Percentiles rank a stretch among this genome's conserved stretches.
Conservation (phyloP, 176 grass and related monocot species). For the Musa itinerans region DNA sequence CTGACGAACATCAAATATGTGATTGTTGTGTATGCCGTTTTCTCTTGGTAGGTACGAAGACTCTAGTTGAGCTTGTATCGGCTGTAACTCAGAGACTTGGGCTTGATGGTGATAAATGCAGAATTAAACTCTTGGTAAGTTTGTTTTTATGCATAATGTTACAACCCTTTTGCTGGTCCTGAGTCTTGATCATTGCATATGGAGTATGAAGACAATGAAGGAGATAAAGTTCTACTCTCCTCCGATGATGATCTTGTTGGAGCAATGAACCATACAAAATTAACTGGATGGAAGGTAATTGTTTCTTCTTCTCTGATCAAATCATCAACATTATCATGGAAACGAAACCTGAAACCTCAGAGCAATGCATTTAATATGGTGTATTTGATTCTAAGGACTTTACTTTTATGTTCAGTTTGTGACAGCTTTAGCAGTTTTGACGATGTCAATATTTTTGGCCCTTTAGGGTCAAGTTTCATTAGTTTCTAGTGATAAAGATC, state of each 20-base stretch:
- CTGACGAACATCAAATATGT: neutral
- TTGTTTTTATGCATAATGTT: neutral
- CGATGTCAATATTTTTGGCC: too few relatives aligned
- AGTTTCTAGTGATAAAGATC: too few relatives aligned
- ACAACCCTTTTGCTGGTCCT: neutral
- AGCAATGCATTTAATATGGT: neutral
- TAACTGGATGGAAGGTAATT: conserved; percentile 60
- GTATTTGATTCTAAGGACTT: too few relatives aligned
- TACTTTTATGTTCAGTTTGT: too few relatives aligned
- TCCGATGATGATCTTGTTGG: conserved; percentile 57
- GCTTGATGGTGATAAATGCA: conserved; percentile 36
- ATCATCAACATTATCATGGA: neutral
- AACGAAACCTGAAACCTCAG: too few relatives aligned
- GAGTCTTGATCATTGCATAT: neutral
- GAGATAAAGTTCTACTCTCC: conserved; percentile 64
- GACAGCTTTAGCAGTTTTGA: too few relatives aligned
- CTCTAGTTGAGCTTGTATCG: conserved; percentile 54
- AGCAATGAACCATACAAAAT: conserved; percentile 63
- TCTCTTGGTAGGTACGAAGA: conserved; percentile 41
- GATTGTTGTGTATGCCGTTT: conserved; percentile 13
- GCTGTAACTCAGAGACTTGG: conserved; percentile 55
- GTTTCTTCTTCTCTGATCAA: neutral
- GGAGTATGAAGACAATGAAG: conserved; percentile 91
- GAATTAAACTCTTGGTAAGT: conserved; percentile 69
- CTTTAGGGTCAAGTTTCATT: too few relatives aligned